phyloP scores from a whole-genome alignment of 2,329 filamentous ascomycete species.

The Verticillium isaacii region DNA sequence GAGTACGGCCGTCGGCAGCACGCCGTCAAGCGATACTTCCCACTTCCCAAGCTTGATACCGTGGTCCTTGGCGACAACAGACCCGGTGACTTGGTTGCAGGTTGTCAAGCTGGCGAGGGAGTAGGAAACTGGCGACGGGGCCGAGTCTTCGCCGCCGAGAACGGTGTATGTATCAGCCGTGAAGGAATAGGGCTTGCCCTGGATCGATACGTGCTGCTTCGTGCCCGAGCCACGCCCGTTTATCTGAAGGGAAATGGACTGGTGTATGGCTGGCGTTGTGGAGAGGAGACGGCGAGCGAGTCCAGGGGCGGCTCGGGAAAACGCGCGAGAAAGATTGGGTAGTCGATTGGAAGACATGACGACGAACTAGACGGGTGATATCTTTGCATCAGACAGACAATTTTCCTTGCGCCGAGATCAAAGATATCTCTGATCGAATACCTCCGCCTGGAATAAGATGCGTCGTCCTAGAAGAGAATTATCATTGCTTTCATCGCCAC shows the following conservation, averaged over 20 bases:
- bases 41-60: conserved; percentile 20
- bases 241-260: conserved; percentile 16
- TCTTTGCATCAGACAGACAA: too few relatives aligned
- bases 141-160: conserved; percentile 20
- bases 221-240: conserved; percentile 17
- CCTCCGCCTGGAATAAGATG: background rate
- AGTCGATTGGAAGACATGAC: background rate
- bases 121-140: conserved; percentile 23
- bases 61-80: conserved; percentile 20
- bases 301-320: background rate
- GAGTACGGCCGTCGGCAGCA: conserved; percentile 18
- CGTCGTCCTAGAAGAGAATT: background rate
- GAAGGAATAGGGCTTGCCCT: conserved; percentile 20
- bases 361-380: too few relatives aligned
- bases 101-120: conserved; percentile 20
- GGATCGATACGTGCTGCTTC: conserved; percentile 16
- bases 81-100: conserved; percentile 24
- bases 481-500: background rate
- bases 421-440: too few relatives aligned
- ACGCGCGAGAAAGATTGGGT: background rate
- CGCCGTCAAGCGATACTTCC: conserved; percentile 18
- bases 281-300: background rate
- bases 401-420: too few relatives aligned
- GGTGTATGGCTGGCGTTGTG: background rate
- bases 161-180: conserved; percentile 20